Percentiles rank a stretch among this genome's conserved stretches.
Conservation (phyloP, 352 stramenopile genomes). For the Pythium aphanidermatum region DNA sequence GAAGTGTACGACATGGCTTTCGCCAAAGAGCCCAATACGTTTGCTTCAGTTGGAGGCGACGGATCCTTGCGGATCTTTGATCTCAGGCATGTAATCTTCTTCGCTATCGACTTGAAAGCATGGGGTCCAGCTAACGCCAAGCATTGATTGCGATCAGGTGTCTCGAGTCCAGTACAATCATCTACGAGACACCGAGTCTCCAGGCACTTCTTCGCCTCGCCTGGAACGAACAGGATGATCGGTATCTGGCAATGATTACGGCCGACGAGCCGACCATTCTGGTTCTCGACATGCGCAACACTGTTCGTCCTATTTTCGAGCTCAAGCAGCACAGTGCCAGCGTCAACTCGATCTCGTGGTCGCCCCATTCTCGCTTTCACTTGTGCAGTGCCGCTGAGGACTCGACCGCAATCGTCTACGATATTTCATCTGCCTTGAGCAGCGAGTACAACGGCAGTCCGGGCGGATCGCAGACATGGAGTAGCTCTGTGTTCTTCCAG, state of each 20-base stretch:
- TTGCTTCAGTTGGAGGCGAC: constrained; percentile 96
- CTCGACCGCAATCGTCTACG: constrained; percentile 95
- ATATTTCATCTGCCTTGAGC: constrained; percentile 61
- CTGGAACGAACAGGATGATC: constrained; percentile 97
- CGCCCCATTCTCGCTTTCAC: constrained; percentile 87
- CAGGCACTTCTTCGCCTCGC: constrained; percentile 91
- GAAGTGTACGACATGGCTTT: constrained; percentile 99
- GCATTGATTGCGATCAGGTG: no score
- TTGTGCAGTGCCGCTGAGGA: constrained; percentile 96
- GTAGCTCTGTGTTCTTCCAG: constrained; percentile 46
- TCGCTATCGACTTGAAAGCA: neutral
- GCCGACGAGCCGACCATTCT: constrained; percentile 89
- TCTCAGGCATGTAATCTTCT: constrained; percentile 68
- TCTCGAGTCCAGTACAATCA: constrained; percentile 93
- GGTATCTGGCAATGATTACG: constrained; percentile 95
- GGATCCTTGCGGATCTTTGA: constrained; percentile 97
- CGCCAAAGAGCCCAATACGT: constrained; percentile 90
- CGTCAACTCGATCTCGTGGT: constrained; percentile 97
- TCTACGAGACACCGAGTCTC: constrained; percentile 91
- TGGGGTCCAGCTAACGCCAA: no score
- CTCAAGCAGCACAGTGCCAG: constrained; percentile 87
- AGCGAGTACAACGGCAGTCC: constrained; percentile 15
- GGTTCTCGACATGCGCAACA: constrained; percentile 95
- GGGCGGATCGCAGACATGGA: constrained; percentile 12
- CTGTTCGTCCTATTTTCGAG: constrained; percentile 88